Base-by-base conservation (phyloP, 805 yeast genomes). In the Henningerozyma blattae region DNA sequence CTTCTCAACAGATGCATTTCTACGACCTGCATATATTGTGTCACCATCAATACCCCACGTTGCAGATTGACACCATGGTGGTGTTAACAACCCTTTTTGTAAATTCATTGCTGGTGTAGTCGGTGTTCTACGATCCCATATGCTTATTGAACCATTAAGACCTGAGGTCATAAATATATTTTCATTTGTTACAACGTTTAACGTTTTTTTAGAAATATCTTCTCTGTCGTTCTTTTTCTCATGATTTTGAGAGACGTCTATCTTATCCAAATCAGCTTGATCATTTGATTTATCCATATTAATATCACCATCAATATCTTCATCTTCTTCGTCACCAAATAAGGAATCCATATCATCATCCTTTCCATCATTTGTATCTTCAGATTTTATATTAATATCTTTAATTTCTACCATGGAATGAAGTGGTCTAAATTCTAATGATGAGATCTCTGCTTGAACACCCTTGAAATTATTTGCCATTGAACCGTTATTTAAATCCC, bases 61-160 rank as follows among this genome's bases (percentile, higher is more conserved):
- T 0, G 95, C 73, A 6, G 84, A 71, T 69, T 80, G 75, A 55
- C 94, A 80, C 97, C 97, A 91, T 0, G 97, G 97, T 0, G 97
- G 95, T 0, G 79, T 69, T 1, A 72, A 73, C 8, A 68, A 60
- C 1, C 84, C 77, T 1, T 77, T 68, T 16, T 57, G 67, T 12
- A 76, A 52, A 26, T 64, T 65, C 14, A 75, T 50, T 0, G 67
- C 76, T 0, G 61, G 56, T 3, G 48, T 38, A 10, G 52, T 40
- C 12, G 58, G 49, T 2, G 60, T 53, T 37, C 98, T 67, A 4
- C 68, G 58, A 54, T 91, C 98, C 95, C 95, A 87, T 4, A 91
- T 56, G 39, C 72, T 73, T 2, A 87, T 54, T 0, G 76, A 64
- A 4, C 98, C 98, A 52, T 87, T 91, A 34, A 86, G 75, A 6